Evolutionary conservation across 208 protist species (phyloP).

Genomic region (Acanthamoeba quina): DNA sequence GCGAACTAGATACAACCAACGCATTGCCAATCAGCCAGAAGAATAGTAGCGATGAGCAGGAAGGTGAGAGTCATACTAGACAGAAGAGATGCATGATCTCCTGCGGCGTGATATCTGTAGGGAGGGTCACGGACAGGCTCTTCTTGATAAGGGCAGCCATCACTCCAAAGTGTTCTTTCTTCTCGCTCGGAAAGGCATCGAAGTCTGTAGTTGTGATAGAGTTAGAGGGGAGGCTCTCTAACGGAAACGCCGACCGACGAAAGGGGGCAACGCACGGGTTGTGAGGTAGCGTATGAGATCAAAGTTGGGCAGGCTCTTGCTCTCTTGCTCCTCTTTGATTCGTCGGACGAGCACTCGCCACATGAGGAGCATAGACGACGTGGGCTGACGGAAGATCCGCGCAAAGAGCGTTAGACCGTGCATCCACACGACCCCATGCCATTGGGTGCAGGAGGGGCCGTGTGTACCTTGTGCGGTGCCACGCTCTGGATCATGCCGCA

Average conservation of each 20-base stretch:
- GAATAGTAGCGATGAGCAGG: too few relatives aligned
- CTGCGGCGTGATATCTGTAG: not conserved
- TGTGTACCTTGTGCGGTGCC: not conserved
- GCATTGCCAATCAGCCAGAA: too few relatives aligned
- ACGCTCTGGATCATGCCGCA: constrained; percentile 49
- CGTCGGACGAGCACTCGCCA: constrained; percentile 19
- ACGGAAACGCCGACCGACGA: too few relatives aligned
- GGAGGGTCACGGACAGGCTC: not conserved
- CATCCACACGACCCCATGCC: not conserved
- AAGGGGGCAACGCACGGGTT: not conserved
- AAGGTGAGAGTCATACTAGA: not conserved
- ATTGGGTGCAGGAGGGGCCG: not conserved
- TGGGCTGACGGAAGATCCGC: not conserved
- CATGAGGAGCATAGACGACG: constrained; percentile 38
- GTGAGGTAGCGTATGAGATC: constrained; percentile 22
- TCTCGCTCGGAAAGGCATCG: not conserved
- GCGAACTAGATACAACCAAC: constrained; percentile 20
- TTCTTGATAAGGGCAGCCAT: constrained; percentile 35
- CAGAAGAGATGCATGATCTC: constrained; percentile 47
- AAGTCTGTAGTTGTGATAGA: not conserved
- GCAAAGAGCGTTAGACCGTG: too few relatives aligned
- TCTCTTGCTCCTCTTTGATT: constrained; percentile 20
- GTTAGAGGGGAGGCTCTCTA: too few relatives aligned
- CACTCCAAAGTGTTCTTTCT: constrained; percentile 54
- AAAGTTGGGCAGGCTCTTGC: constrained; percentile 29